These are phyloP conservation scores for Malania oleifera DNA, from an alignment of 164 flowering plant genomes.

Conservation along the genomic window DNA sequence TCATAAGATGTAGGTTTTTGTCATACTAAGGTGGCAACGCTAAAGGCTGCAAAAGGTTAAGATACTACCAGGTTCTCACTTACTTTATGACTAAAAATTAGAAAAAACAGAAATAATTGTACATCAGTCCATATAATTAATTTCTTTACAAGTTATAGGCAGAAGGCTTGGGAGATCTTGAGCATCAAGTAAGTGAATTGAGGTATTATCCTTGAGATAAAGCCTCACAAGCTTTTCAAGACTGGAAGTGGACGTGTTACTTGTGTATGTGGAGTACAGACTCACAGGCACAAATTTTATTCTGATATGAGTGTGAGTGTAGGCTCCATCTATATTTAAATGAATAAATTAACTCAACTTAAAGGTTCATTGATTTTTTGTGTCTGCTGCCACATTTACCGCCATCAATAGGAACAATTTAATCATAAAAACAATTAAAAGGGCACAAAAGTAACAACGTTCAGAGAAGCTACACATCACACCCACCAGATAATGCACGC, in stretches of 20 bases:
- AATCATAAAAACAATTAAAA: neutral
- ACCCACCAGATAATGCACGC: constrained; percentile 73
- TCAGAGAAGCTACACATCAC: neutral
- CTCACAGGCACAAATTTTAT: neutral
- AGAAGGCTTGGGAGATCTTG: neutral
- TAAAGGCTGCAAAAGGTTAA: too few species aligned
- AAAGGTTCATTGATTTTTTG: too few species aligned
- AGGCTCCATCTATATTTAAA: too few species aligned
- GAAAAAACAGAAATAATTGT: too few species aligned
- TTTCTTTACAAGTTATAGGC: too few species aligned
- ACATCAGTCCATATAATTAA: too few species aligned
- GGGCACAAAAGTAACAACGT: neutral
- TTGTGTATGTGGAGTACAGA: neutral
- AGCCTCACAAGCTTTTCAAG: neutral
- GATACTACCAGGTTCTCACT: too few species aligned
- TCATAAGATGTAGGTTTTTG: too few species aligned
- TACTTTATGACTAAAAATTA: too few species aligned
- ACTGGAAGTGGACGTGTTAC: neutral
- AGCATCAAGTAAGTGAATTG: neutral
- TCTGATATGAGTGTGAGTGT: too few species aligned
- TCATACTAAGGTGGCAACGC: too few species aligned
- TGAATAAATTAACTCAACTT: too few species aligned
- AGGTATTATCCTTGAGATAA: constrained; percentile 1
- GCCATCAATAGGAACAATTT: neutral
- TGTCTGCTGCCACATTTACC: neutral